phyloP scores from a whole-genome alignment of 805 yeast genomes.

The Kodamaea sagamina region DNA sequence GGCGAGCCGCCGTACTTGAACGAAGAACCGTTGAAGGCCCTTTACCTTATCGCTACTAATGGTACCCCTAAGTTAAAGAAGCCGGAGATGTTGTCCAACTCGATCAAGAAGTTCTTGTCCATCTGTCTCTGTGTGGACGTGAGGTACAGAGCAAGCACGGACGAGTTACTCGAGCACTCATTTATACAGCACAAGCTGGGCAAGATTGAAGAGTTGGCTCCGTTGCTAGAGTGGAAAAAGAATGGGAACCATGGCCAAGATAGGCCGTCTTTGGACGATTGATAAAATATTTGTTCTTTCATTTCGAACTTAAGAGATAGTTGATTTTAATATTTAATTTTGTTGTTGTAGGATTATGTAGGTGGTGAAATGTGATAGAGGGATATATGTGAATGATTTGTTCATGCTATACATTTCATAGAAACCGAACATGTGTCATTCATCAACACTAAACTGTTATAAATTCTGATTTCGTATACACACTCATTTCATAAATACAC shows the following conservation, averaged over 20 bases:
- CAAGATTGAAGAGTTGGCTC: conserved; percentile 56
- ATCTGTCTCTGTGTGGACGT: conserved; percentile 95
- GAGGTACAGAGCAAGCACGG: conserved; percentile 84
- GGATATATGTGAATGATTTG: no score
- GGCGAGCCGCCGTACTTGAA: conserved; percentile 83
- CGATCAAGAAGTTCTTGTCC: conserved; percentile 81
- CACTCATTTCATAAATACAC: no score
- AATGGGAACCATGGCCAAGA: conserved; percentile 14
- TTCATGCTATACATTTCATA: no score
- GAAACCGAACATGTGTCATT: no score
- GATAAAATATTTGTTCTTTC: not conserved
- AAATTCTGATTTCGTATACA: no score
- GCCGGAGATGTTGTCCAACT: conserved; percentile 68
- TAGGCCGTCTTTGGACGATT: conserved; percentile 7
- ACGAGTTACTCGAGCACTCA: conserved; percentile 77
- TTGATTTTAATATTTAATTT: not conserved
- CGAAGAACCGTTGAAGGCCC: conserved; percentile 76
- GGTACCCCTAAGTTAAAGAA: conserved; percentile 76
- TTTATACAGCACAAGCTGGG: conserved; percentile 66
- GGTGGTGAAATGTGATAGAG: no score
- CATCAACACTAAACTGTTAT: no score
- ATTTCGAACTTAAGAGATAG: no score
- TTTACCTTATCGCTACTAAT: conserved; percentile 74
- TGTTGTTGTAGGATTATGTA: no score
- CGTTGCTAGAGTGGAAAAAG: conserved; percentile 54